Conservation (phyloP, 176 grass and related monocot species). For the Phyllostachys edulis region DNA sequence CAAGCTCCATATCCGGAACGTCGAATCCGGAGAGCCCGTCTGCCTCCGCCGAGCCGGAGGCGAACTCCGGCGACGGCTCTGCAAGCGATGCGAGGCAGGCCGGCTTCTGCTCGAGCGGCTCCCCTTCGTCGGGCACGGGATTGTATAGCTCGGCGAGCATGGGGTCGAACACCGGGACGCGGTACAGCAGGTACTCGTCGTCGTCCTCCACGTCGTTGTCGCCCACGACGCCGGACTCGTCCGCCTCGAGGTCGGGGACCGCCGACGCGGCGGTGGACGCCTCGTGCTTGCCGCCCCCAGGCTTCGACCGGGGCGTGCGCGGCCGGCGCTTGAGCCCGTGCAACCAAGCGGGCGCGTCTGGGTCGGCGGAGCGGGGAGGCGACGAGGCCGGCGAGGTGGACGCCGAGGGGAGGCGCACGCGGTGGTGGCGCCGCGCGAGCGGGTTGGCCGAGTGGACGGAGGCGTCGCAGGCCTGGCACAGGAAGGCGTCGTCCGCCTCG, state of each 20-base stretch:
- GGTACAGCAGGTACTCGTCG: slow-evolving; percentile 69
- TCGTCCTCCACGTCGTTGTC: slow-evolving; percentile 30
- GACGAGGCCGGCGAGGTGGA: slow-evolving; percentile 28
- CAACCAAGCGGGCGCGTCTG: slow-evolving; percentile 60
- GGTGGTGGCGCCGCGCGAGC: slow-evolving; percentile 76
- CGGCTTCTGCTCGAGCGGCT: slow-evolving; percentile 43
- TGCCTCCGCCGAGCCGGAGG: neutral
- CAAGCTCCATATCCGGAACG: slow-evolving; percentile 73
- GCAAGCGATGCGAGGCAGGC: neutral
- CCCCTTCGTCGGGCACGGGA: slow-evolving; percentile 29
- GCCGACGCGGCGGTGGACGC: neutral
- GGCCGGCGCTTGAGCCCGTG: slow-evolving; percentile 64
- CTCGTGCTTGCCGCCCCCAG: slow-evolving; percentile 33
- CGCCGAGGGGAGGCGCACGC: slow-evolving; percentile 48
- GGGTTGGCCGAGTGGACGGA: slow-evolving; percentile 88
- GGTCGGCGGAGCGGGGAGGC: neutral
- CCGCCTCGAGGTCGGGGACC: slow-evolving; percentile 64
- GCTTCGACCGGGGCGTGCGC: slow-evolving; percentile 74
- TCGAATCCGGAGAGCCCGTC: slow-evolving; percentile 50
- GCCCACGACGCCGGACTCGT: slow-evolving; percentile 29
- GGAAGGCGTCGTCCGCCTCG: slow-evolving; percentile 71
- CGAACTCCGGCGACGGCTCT: slow-evolving; percentile 18
- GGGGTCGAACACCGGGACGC: slow-evolving; percentile 70
- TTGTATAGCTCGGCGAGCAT: slow-evolving; percentile 69
- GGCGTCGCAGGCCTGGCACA: slow-evolving; percentile 76